phyloP scores from a whole-genome alignment of 2,329 filamentous ascomycete species.

The Cladophialophora bantiana region DNA sequence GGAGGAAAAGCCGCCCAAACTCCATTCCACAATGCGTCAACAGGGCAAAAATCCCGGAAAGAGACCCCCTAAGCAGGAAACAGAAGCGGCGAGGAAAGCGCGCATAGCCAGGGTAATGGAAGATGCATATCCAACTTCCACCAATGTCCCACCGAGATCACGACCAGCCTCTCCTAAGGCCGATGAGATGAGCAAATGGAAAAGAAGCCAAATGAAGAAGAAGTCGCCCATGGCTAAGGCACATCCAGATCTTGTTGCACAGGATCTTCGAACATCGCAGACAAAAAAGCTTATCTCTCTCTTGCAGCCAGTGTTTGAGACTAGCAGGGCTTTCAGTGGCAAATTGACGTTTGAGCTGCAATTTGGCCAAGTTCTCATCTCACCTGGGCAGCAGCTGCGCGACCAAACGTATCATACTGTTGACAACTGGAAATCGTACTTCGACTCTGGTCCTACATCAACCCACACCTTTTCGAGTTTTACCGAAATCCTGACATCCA shows the following conservation, averaged over 20 bases:
- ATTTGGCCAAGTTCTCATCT: conserved; percentile 47
- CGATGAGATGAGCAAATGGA: conserved; percentile 31
- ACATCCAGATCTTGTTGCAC: conserved; percentile 24
- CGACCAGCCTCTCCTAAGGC: not conserved
- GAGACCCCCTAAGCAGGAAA: conserved; percentile 27
- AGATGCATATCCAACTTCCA: conserved; percentile 27
- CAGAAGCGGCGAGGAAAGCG: conserved; percentile 27
- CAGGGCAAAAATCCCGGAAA: conserved; percentile 35
- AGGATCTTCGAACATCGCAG: conserved; percentile 18
- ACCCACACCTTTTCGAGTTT: conserved; percentile 44
- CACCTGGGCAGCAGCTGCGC: conserved; percentile 36
- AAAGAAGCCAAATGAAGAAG: conserved; percentile 28
- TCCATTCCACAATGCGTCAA: conserved; percentile 36
- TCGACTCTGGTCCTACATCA: conserved; percentile 37
- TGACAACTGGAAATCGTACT: conserved; percentile 45
- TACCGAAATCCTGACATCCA: conserved; percentile 48
- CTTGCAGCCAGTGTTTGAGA: conserved; percentile 46
- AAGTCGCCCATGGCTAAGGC: conserved; percentile 27
- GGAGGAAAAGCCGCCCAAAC: conserved; percentile 17
- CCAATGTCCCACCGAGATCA: conserved; percentile 8
- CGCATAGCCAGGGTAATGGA: conserved; percentile 19
- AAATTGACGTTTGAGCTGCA: conserved; percentile 47
- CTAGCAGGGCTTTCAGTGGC: conserved; percentile 46
- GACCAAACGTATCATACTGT: conserved; percentile 28
- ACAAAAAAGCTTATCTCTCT: conserved; percentile 43